Evolutionary conservation across 2,329 filamentous ascomycete species (phyloP).

Genomic region (Bipolaris zeicola): DNA sequence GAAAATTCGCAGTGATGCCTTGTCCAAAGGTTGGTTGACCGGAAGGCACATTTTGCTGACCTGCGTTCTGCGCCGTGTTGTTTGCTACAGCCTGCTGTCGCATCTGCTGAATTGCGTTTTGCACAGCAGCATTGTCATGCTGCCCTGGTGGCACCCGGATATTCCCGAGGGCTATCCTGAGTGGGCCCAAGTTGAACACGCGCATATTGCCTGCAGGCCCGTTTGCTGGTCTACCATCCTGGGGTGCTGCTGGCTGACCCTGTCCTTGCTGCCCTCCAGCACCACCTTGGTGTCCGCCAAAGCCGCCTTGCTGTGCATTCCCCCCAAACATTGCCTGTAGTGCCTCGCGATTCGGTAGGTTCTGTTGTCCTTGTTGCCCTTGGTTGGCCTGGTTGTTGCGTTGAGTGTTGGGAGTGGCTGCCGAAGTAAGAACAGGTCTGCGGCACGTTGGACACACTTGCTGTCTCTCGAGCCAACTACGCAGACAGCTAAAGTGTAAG

Average conservation of each 20-base stretch:
- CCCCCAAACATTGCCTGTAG: constrained; percentile 28
- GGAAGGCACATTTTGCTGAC: constrained; percentile 24
- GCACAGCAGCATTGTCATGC: constrained; percentile 31
- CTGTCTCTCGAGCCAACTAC: constrained; percentile 96
- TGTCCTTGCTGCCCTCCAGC: constrained; percentile 25
- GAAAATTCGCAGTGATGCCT: constrained; percentile 12
- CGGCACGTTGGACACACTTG: constrained; percentile 97
- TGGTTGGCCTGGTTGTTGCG: constrained; percentile 35
- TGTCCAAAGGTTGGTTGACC: constrained; percentile 16
- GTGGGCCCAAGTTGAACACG: constrained; percentile 46
- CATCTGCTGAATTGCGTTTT: constrained; percentile 32
- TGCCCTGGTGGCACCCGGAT: constrained; percentile 38
- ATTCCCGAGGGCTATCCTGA: constrained; percentile 44
- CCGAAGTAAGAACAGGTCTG: constrained; percentile 69
- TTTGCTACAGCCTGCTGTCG: constrained; percentile 31
- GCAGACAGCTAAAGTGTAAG: constrained; percentile 89
- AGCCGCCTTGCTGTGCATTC: constrained; percentile 25
- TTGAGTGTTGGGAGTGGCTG: constrained; percentile 35
- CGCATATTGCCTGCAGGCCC: constrained; percentile 40
- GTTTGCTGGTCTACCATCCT: constrained; percentile 28
- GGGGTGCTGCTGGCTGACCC: constrained; percentile 17
- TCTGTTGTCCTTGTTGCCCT: constrained; percentile 27
- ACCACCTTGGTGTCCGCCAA: constrained; percentile 23
- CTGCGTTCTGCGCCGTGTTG: constrained; percentile 29
- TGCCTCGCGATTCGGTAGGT: constrained; percentile 23